These are phyloP conservation scores for Thelonectria rubi DNA, from an alignment of 2,329 filamentous ascomycete species.

Conservation along the genomic window DNA sequence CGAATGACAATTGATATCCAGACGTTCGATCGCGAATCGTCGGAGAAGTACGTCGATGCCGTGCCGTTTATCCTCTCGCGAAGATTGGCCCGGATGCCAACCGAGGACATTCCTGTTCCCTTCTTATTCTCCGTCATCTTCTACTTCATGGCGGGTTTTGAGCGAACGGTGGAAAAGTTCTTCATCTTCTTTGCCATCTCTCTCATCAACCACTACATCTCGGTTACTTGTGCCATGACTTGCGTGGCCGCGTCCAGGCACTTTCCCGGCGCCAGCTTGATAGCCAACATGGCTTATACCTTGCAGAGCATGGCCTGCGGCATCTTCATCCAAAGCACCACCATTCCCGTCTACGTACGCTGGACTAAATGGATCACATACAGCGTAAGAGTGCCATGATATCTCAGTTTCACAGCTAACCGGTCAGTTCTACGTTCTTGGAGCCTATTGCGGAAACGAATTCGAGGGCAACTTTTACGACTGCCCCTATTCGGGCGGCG, in stretches of 20 bases:
- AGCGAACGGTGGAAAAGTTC: constrained; percentile 69
- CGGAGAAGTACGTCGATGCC: constrained; percentile 76
- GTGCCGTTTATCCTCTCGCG: constrained; percentile 76
- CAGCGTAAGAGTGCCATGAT: constrained; percentile 51
- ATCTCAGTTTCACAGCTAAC: constrained; percentile 25
- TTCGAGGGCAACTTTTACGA: constrained; percentile 77
- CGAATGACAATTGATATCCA: constrained; percentile 78
- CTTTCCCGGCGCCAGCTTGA: constrained; percentile 75
- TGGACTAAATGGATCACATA: constrained; percentile 78
- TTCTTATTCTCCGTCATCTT: constrained; percentile 75
- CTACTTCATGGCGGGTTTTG: constrained; percentile 82
- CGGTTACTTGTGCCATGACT: constrained; percentile 74
- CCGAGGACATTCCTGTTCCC: constrained; percentile 78
- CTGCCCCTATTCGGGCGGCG: constrained; percentile 71
- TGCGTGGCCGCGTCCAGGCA: constrained; percentile 72
- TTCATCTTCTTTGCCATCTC: constrained; percentile 76
- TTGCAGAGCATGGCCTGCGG: constrained; percentile 79
- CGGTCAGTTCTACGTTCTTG: constrained; percentile 72
- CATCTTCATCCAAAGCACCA: constrained; percentile 78
- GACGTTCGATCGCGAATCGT: constrained; percentile 78
- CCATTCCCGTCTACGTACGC: constrained; percentile 79
- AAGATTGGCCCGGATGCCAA: constrained; percentile 71
- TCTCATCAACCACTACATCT: constrained; percentile 76
- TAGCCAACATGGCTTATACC: constrained; percentile 77
- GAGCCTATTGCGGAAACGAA: constrained; percentile 76